These are phyloP conservation scores for Candida fluviatilis DNA, from an alignment of 805 yeast genomes.

Conservation along the genomic window DNA sequence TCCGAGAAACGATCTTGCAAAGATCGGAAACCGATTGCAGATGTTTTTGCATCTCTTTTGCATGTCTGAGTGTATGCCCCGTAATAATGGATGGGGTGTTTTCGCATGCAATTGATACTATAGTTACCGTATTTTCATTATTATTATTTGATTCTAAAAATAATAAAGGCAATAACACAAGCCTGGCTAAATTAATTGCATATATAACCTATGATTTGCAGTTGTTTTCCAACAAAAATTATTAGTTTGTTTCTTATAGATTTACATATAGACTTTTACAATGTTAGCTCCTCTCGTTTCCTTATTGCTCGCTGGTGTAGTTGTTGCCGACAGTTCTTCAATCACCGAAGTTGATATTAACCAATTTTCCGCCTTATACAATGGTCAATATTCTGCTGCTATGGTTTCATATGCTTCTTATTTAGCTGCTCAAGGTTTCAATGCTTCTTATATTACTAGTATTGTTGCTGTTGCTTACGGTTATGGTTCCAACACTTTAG, in stretches of 20 bases:
- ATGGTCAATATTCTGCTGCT: constrained; percentile 5
- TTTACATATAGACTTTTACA: background rate
- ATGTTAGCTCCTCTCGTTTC: constrained; percentile 3
- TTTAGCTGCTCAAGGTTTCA: constrained; percentile 5
- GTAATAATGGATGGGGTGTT: background rate
- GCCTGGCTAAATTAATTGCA: background rate
- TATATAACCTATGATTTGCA: background rate
- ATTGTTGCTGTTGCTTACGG: constrained; percentile 1
- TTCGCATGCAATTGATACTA: too few species aligned
- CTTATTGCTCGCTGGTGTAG: constrained; percentile 3
- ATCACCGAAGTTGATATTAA: constrained; percentile 1
- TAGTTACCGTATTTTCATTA: background rate
- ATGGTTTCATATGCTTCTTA: constrained; percentile 4
- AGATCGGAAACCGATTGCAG: too few species aligned
- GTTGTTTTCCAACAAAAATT: too few species aligned
- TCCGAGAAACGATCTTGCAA: too few species aligned
- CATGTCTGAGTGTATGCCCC: too few species aligned
- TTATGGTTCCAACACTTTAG: constrained; percentile 3
- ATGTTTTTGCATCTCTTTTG: too few species aligned
- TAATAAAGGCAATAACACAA: background rate
- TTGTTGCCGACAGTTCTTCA: background rate
- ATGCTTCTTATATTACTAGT: constrained; percentile 2
- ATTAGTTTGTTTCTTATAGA: background rate
- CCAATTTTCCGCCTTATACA: constrained; percentile 4
- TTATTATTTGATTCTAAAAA: background rate